phyloP scores from a whole-genome alignment of 1,284 basidiomycete genomes.

The Prillingera fragicola region DNA sequence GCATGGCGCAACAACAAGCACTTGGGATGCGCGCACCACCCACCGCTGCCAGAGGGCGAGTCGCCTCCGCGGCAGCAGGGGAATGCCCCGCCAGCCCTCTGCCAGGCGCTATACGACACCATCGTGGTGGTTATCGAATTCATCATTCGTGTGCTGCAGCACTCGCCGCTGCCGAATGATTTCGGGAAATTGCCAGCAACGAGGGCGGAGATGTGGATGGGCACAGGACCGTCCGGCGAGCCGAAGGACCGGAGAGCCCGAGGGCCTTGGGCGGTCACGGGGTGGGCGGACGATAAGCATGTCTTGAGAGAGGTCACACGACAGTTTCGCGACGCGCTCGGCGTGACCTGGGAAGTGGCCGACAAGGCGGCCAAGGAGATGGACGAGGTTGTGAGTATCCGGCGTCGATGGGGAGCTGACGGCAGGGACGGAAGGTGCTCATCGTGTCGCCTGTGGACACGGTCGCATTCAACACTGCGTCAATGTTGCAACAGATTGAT shows the following conservation, averaged over 20 bases:
- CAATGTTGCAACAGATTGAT: constrained; percentile 78
- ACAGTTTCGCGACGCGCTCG: constrained; percentile 64
- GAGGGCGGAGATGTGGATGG: constrained; percentile 54
- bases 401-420: neutral
- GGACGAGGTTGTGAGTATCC: constrained; percentile 50
- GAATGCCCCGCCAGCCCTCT: constrained; percentile 54
- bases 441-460: constrained; percentile 66
- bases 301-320: constrained; percentile 84
- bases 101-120: constrained; percentile 65
- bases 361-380: constrained; percentile 62
- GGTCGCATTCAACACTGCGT: constrained; percentile 71
- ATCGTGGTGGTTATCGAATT: constrained; percentile 76
- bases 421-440: constrained; percentile 73
- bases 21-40: constrained; percentile 67
- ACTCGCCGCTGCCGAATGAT: constrained; percentile 69
- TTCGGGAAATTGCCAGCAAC: constrained; percentile 56
- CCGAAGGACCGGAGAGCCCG: constrained; percentile 45
- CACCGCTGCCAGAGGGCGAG: constrained; percentile 40
- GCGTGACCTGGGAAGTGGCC: constrained; percentile 46
- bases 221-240: constrained; percentile 25
- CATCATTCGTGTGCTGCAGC: constrained; percentile 75
- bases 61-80: constrained; percentile 25
- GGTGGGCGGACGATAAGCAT: constrained; percentile 99
- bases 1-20: constrained; percentile 61
- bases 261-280: constrained; percentile 74